Evolutionary conservation across 805 yeast genomes (phyloP).

Genomic region (Pichia thaimueangensis): DNA sequence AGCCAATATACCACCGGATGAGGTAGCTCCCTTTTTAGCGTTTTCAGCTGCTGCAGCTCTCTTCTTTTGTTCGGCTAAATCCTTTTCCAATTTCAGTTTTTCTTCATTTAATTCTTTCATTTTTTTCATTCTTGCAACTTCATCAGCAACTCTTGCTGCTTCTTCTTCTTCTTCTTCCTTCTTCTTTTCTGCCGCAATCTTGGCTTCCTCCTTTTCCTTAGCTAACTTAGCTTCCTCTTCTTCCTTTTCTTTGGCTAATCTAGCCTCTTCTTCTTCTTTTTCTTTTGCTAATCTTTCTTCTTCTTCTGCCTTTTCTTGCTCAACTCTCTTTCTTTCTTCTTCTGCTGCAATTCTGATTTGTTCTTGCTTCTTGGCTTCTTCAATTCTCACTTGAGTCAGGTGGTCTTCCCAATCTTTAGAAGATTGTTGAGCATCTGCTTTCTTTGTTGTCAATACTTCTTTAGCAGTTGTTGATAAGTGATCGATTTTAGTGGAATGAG

Average conservation of each 20-base stretch:
- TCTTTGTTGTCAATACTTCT: constrained; percentile 31
- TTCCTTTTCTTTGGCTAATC: constrained; percentile 28
- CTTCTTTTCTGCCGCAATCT: constrained; percentile 30
- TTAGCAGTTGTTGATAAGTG: constrained; percentile 34
- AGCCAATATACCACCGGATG: constrained; percentile 3
- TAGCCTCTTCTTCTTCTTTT: constrained; percentile 24
- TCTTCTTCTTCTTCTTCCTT: constrained; percentile 34
- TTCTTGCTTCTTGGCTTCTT: constrained; percentile 42
- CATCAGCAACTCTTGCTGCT: constrained; percentile 18
- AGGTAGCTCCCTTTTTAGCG: constrained; percentile 24
- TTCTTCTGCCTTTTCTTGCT: constrained; percentile 33
- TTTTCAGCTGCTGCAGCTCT: constrained; percentile 28
- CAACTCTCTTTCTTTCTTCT: constrained; percentile 35
- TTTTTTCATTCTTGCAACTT: constrained; percentile 35
- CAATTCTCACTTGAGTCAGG: constrained; percentile 36
- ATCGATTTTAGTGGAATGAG: constrained; percentile 39
- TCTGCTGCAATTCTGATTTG: constrained; percentile 34
- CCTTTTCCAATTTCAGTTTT: constrained; percentile 27
- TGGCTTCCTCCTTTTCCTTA: constrained; percentile 29
- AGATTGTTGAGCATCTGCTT: constrained; percentile 37
- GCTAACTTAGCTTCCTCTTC: constrained; percentile 30
- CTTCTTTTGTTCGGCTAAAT: constrained; percentile 33
- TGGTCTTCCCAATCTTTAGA: constrained; percentile 40
- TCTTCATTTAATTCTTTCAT: constrained; percentile 35
- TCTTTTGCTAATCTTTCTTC: constrained; percentile 28